Evolutionary conservation across 768 basidiomycete species (phyloP), one percentile per base, ranked within the genome.

Genomic region (Porphyrellus cyaneotinctus): DNA sequence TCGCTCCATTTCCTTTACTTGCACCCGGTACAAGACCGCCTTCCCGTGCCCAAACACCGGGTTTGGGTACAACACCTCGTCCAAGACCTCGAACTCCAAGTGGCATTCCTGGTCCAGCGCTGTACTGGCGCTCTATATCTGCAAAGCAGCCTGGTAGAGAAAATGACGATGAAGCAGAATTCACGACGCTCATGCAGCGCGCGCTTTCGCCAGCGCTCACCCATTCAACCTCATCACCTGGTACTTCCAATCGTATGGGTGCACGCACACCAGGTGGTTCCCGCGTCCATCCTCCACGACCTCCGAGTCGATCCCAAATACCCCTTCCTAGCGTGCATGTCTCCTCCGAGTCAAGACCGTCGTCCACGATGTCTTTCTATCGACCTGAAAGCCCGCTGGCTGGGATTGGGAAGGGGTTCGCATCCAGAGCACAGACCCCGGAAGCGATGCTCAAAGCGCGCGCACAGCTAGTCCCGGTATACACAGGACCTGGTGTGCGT

Each of bases 241-340:
- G 75, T 46, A 33, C 58, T 42, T 54, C 61, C 14, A 37, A 39
- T 20, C 37, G 49, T 49, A 49, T 52, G 23, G 69, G 72, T 43
- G 58, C 74, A 18, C 64, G 69, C 38, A 74, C 78, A 20, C 78
- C 81, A 2, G 69, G 69, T 24, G 66, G 73, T 64, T 43, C 71
- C 28, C 72, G 66, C 41, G 60, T 67, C 14, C 85, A 83, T 62
- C 81, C 82, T 26, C 79, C 83, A 12, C 78, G 89, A 31, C 89
- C 89, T 26, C 88, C 89, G 2, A 90, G 89, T 62, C 80, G 87
- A 49, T 92, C 91, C 6, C 86, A 82, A 81, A 90, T 92, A 51
- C 89, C 89, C 20, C 77, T 90, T 23, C 89, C 90, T 9, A 84
- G 78, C 57, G 74, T 91, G 3, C 84, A 87, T 49, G 70, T 88